Conservation (phyloP, 371 early-diverging fungal genomes). For the Cokeromyces recurvatus region DNA sequence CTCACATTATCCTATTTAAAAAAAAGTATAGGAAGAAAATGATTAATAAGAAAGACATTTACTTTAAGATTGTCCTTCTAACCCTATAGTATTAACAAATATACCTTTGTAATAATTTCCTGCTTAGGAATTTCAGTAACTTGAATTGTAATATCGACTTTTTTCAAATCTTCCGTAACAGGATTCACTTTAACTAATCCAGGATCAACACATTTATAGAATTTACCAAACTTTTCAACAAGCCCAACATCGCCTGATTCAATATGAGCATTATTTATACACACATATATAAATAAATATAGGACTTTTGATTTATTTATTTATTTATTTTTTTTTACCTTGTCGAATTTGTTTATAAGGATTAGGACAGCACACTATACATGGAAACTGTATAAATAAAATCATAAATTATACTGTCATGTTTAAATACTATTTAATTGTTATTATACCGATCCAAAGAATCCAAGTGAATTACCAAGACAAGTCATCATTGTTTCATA, state of each 20-base stretch:
- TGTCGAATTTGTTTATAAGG: constrained; percentile 71
- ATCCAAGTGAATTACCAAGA: constrained; percentile 39
- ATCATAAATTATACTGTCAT: background rate
- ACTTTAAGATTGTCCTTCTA: no score
- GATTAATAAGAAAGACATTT: background rate
- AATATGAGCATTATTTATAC: background rate
- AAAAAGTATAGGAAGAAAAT: no score
- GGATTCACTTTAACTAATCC: constrained; percentile 78
- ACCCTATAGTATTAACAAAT: no score
- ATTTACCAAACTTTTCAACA: constrained; percentile 76
- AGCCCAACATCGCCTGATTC: constrained; percentile 65
- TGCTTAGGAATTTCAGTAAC: constrained; percentile 71
- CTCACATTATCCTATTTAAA: constrained; percentile 87
- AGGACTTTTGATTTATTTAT: background rate
- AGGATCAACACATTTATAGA: constrained; percentile 84
- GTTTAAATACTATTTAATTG: background rate
- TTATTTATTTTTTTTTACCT: constrained; percentile 15
- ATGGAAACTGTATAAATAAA: constrained; percentile 25
- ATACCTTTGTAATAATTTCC: constrained; percentile 82
- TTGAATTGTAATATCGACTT: constrained; percentile 74
- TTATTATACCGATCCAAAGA: constrained; percentile 41
- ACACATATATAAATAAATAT: background rate
- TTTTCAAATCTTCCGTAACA: constrained; percentile 58
- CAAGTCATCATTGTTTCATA: constrained; percentile 46
- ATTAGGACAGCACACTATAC: constrained; percentile 64